Percentiles rank a stretch among this genome's conserved stretches.
phyloP scores from a whole-genome alignment of 1,284 basidiomycete species.

The Sporisorium scitamineum region DNA sequence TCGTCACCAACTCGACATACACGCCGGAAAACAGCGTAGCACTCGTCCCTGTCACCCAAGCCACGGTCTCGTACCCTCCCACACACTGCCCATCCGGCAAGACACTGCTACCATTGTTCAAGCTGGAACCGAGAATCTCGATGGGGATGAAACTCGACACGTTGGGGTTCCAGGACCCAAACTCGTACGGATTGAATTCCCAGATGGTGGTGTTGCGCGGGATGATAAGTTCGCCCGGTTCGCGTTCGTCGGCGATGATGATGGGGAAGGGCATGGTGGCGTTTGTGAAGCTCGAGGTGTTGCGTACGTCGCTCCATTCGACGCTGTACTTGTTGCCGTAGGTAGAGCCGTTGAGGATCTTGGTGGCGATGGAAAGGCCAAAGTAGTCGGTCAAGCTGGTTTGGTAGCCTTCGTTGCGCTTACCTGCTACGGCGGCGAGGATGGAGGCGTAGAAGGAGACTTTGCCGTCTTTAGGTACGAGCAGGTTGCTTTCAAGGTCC shows the following conservation, averaged over 20 bases:
- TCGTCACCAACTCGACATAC: slow-evolving; percentile 56
- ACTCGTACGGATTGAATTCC: slow-evolving; percentile 72
- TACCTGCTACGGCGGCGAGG: slow-evolving; percentile 55
- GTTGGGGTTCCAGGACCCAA: slow-evolving; percentile 71
- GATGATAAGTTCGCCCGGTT: slow-evolving; percentile 70
- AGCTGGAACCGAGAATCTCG: slow-evolving; percentile 60
- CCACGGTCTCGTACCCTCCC: slow-evolving; percentile 62
- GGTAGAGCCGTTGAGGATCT: slow-evolving; percentile 58
- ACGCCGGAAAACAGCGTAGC: slow-evolving; percentile 70
- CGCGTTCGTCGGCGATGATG: slow-evolving; percentile 72
- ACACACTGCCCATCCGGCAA: slow-evolving; percentile 46
- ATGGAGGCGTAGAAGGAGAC: slow-evolving; percentile 70
- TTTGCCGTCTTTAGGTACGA: slow-evolving; percentile 70
- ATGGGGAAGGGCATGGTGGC: slow-evolving; percentile 69
- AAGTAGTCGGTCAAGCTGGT: slow-evolving; percentile 65
- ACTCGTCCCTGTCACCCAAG: slow-evolving; percentile 59
- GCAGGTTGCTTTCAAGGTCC: slow-evolving; percentile 71
- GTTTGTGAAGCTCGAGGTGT: slow-evolving; percentile 53
- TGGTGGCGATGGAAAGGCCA: slow-evolving; percentile 62
- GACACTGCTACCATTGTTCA: slow-evolving; percentile 52
- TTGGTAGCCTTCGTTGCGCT: slow-evolving; percentile 48
- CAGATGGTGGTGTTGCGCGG: slow-evolving; percentile 70
- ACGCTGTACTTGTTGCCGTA: slow-evolving; percentile 60
- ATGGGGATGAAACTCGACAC: slow-evolving; percentile 64
- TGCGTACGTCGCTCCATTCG: slow-evolving; percentile 59